A percentile compares a stretch with the other conserved stretches of the same genome.
Conservation (phyloP, 1,284 basidiomycete species). For the Ustilago loliicola region DNA sequence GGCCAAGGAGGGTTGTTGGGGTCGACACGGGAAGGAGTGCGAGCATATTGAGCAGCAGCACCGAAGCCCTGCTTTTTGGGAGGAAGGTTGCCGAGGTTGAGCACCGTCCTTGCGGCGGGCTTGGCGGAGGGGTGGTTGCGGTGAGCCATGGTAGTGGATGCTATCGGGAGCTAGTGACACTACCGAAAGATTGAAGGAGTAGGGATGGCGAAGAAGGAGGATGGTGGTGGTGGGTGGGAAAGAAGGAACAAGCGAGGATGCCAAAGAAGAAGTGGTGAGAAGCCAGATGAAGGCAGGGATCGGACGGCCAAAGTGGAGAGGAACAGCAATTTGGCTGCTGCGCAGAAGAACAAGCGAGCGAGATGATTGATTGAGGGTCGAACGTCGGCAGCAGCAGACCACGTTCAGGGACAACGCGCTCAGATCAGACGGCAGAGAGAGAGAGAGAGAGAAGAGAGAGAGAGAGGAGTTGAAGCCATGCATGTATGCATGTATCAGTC, state of each 20-base stretch:
- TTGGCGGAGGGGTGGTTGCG: slow-evolving; percentile 63
- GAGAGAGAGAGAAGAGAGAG: neutral
- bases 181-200: neutral
- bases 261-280: neutral
- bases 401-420: slow-evolving; percentile 13
- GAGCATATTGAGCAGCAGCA: slow-evolving; percentile 49
- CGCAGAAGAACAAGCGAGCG: neutral
- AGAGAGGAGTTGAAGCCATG: slow-evolving; percentile 1
- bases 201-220: neutral
- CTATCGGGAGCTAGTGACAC: neutral
- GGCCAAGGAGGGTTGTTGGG: slow-evolving; percentile 98
- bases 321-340: slow-evolving; percentile 1
- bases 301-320: neutral
- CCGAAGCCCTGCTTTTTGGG: slow-evolving; percentile 66
- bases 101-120: slow-evolving; percentile 67
- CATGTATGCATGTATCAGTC: slow-evolving; percentile 14
- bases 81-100: slow-evolving; percentile 70
- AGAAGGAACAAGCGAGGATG: slow-evolving; percentile 11
- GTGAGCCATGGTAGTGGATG: slow-evolving; percentile 52
- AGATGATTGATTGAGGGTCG: neutral
- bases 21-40: slow-evolving; percentile 72
- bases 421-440: neutral
- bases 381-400: neutral
- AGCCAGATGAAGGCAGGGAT: neutral
- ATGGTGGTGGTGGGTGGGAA: slow-evolving; percentile 25